Evolutionary conservation across 1,284 basidiomycete species (phyloP).

Genomic region (Rhodotorula sp.): DNA sequence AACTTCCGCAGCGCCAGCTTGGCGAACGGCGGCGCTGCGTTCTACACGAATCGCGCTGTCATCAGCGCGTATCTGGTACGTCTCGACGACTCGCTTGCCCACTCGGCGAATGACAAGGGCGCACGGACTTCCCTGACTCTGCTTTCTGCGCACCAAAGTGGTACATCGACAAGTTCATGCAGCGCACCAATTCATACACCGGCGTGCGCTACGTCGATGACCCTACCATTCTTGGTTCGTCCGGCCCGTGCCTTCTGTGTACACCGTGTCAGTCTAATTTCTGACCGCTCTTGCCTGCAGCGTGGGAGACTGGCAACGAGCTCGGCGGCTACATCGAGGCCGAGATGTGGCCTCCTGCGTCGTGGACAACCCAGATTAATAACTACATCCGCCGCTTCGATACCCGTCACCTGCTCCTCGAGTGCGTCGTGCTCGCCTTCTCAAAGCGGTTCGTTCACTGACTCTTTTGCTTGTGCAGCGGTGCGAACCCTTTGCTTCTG

Average conservation of each 20-base stretch:
- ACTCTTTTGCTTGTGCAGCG: background rate
- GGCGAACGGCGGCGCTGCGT: constrained; percentile 15
- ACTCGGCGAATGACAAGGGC: no score
- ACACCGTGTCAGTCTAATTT: no score
- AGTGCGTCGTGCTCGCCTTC: constrained; percentile 3
- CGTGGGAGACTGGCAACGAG: constrained; percentile 42
- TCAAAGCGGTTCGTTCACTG: background rate
- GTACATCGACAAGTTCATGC: constrained; percentile 13
- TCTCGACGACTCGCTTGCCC: background rate
- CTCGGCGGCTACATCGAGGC: constrained; percentile 36
- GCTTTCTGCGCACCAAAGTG: background rate
- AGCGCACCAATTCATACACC: constrained; percentile 34
- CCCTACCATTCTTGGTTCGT: constrained; percentile 35
- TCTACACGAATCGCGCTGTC: constrained; percentile 19
- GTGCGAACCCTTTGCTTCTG: background rate
- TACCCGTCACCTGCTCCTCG: constrained; percentile 32
- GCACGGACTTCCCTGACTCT: no score
- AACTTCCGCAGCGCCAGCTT: background rate
- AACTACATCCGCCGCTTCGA: constrained; percentile 22
- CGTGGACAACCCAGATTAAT: constrained; percentile 25
- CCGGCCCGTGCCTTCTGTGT: no score
- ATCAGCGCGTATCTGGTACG: constrained; percentile 12
- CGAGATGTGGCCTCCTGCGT: constrained; percentile 25
- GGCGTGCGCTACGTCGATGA: constrained; percentile 36
- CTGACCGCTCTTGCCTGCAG: no score